These are phyloP conservation scores for Ascochyta fabae DNA, from an alignment of 2,329 filamentous ascomycete genomes.

Conservation along the genomic window DNA sequence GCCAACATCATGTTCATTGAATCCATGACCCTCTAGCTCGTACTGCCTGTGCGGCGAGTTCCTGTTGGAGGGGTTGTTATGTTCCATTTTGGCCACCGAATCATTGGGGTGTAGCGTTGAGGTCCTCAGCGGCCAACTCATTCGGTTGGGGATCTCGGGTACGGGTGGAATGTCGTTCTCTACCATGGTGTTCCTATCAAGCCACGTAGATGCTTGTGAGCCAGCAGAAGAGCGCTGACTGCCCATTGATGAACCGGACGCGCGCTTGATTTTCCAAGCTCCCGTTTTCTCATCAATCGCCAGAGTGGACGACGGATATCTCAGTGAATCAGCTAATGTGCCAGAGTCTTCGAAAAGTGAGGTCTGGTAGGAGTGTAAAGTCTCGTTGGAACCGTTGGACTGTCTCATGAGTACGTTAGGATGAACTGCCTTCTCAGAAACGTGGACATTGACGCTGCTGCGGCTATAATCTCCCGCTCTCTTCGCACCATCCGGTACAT, in stretches of 20 bases:
- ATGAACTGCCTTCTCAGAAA: constrained; percentile 33
- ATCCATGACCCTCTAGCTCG: constrained; percentile 26
- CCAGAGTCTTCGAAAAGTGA: constrained; percentile 42
- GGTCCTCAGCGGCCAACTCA: constrained; percentile 12
- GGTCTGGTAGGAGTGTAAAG: constrained; percentile 36
- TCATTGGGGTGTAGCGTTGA: constrained; percentile 7
- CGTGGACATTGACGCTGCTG: constrained; percentile 27
- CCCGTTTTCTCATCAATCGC: constrained; percentile 41
- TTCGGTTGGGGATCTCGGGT: constrained; percentile 28
- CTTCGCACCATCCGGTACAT: constrained; percentile 73
- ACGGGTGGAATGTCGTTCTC: constrained; percentile 33
- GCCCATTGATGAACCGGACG: constrained; percentile 25
- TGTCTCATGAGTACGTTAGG: constrained; percentile 17
- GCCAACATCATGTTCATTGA: constrained; percentile 27
- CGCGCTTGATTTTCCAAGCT: constrained; percentile 41
- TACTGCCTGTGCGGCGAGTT: constrained; percentile 18
- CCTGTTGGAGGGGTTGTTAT: constrained; percentile 17
- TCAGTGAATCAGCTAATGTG: constrained; percentile 43
- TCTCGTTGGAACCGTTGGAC: constrained; percentile 34
- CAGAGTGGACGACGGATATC: constrained; percentile 41
- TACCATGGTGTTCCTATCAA: constrained; percentile 25
- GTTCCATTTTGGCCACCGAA: constrained; percentile 20
- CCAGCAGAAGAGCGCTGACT: constrained; percentile 18
- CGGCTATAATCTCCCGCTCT: constrained; percentile 46
- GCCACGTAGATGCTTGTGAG: constrained; percentile 23